Evolutionary conservation across 495 filamentous ascomycete species (phyloP), one percentile per base, ranked within the genome.

Genomic region (Platismatia glauca): DNA sequence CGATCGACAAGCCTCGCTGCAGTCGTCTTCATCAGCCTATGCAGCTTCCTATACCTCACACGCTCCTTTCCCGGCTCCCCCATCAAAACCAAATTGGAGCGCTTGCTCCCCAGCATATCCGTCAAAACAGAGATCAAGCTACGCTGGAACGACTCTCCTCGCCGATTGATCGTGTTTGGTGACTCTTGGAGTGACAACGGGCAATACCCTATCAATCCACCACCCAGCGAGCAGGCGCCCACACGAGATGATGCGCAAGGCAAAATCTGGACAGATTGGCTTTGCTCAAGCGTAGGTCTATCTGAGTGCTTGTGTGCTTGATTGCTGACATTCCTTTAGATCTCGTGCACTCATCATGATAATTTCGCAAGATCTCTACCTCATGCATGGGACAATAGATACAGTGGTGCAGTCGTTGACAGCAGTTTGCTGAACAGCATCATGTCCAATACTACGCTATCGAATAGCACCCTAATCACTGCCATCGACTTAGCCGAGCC

Each of bases 101-200:
- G 24, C 7, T 33, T 60, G 11, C 27, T 64, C 13, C 63, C 57
- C 8, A 39, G 27, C 8, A 4, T 33, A 24, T 48, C 39, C 7
- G 31, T 55, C 38, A 55, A 46, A 33, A 56, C 53, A 8, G 29
- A 38, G 33, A 31, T 34, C 18, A 39, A 55, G 18, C 39, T 38
- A 9, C 57, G 61, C 34, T 65, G 66, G 66, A 55, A 60, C 31
- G 29, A 65, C 18, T 57, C 58, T 16, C 66, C 66, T 29, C 46
- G 63, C 53, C 58, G 78, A 68, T 67, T 81, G 53, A 73, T 80
- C 4, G 73, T 79, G 4, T 81, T 79, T 63, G 77, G 78, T 2
- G 78, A 81, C 64, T 78, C 78, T 18, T 80, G 77, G 78, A 79
- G 77, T 44, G 78, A 78, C 57, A 76, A 76, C 66, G 69, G 76